These are phyloP conservation scores for Yamadazyma taylorii DNA, from an alignment of 1,139 yeast species.

Conservation along the genomic window DNA sequence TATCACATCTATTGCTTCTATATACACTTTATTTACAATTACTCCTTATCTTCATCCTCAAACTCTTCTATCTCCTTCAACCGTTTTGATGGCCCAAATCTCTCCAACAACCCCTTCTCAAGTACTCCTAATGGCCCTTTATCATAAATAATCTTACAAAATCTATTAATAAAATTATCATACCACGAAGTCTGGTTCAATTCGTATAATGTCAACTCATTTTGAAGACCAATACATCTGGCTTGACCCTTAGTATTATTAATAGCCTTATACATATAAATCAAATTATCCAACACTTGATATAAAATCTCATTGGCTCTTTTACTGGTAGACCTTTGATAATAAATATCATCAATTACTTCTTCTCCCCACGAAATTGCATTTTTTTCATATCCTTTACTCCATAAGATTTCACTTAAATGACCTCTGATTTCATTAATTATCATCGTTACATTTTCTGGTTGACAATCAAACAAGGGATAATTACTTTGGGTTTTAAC, in stretches of 20 bases:
- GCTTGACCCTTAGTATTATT: conserved; percentile 25
- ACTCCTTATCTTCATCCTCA: conserved; percentile 44
- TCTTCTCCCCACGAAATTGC: conserved; percentile 69
- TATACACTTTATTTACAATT: conserved; percentile 6
- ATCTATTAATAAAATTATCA: conserved; percentile 32
- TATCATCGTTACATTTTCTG: conserved; percentile 27
- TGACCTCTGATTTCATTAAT: conserved; percentile 52
- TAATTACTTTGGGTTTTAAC: conserved; percentile 28
- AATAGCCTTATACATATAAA: conserved; percentile 31
- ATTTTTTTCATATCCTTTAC: conserved; percentile 47
- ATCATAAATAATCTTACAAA: conserved; percentile 41
- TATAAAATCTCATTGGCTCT: conserved; percentile 32
- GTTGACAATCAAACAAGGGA: conserved; percentile 41
- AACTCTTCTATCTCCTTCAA: conserved; percentile 42
- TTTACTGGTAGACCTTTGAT: conserved; percentile 28
- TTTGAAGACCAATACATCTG: conserved; percentile 30
- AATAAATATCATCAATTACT: conserved; percentile 39
- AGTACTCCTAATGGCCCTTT: conserved; percentile 46
- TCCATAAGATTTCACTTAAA: conserved; percentile 68
- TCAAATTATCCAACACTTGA: conserved; percentile 32
- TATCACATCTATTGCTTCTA: too few relatives aligned
- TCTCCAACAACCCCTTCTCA: conserved; percentile 40
- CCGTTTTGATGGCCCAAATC: conserved; percentile 37
- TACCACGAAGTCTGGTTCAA: conserved; percentile 32
- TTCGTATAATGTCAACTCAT: conserved; percentile 23